Conservation (phyloP, 1,284 basidiomycete genomes). For the Marasmius tenuissimus region DNA sequence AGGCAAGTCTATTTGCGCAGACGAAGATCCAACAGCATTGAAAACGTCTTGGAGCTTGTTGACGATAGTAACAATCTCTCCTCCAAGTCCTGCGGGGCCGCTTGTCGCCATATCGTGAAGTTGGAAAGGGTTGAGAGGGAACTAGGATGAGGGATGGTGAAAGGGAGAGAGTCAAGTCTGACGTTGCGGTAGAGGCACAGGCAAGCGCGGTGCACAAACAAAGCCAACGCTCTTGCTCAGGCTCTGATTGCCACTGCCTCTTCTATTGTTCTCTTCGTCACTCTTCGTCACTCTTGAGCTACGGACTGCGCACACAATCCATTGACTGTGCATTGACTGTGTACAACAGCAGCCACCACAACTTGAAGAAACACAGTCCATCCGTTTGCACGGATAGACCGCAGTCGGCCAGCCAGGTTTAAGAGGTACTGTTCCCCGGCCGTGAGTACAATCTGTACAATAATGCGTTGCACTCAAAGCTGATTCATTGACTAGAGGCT, state of each 20-base stretch:
- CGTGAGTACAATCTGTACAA: too few relatives aligned
- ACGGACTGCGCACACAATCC: too few relatives aligned
- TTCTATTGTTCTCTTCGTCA: not conserved
- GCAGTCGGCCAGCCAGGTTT: too few relatives aligned
- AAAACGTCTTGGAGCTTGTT: constrained; percentile 89
- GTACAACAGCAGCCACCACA: too few relatives aligned
- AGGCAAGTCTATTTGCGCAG: constrained; percentile 78
- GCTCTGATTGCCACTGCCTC: not conserved
- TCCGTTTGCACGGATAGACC: too few relatives aligned
- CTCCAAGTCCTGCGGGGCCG: constrained; percentile 61
- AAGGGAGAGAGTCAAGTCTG: not conserved
- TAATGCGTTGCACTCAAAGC: too few relatives aligned
- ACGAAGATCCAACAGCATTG: constrained; percentile 74
- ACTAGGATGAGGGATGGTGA: constrained; percentile 19
- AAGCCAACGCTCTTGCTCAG: not conserved
- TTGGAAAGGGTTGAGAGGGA: constrained; percentile 8
- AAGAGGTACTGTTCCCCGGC: too few relatives aligned
- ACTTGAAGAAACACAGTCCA: too few relatives aligned
- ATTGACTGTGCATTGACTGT: too few relatives aligned
- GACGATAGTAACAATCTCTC: constrained; percentile 74
- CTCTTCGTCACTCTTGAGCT: not conserved
- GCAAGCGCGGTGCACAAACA: constrained; percentile 1
- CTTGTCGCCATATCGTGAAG: constrained; percentile 51
- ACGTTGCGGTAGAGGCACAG: not conserved
- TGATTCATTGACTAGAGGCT: too few relatives aligned